Base-by-base conservation (phyloP, 2,329 filamentous ascomycete species). In the Cladobotryum protrusum region DNA sequence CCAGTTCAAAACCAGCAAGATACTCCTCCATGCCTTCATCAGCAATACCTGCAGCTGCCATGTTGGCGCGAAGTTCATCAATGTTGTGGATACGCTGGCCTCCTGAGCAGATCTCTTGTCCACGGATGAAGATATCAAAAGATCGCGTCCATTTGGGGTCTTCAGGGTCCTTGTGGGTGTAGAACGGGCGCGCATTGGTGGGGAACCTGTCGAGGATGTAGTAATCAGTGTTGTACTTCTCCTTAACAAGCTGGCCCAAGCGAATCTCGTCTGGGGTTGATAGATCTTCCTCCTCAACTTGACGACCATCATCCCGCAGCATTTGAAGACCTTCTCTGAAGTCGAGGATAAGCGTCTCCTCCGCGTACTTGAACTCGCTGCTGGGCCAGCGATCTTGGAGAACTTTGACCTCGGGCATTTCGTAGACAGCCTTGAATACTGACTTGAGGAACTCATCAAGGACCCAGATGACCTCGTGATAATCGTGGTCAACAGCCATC, bases 161-260 rank as follows among this genome's bases (percentile, higher is more conserved):
- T 14, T 84, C 74, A 2, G 85, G 79, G 55, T 95, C 88, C 24
- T 85, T 85, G 79, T 95, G 91, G 1, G 91, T 89, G 63, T 96
- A 96, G 70, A 96, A 96, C 0, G 91, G 91, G 40, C 91, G 82
- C 2, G 88, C 91, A 6, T 82, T 85, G 18, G 81, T 74, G 1
- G 91, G 91, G 73, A 96, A 96, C 63, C 95, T 95, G 76, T 96
- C 91, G 37, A 96, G 78, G 55, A 96, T 86, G 68, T 93, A 96
- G 72, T 95, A 96, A 61, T 96, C 91, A 1, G 91, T 95, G 49
- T 81, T 76, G 61, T 86, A 93, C 70, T 91, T 90, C 63, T 95
- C 82, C 69, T 87, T 92, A 61, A 96, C 82, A 14, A 96, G 73
- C 61, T 88, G 76, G 9, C 92, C 91, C 1, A 96, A 78, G 13